Evolutionary conservation across 1,284 basidiomycete species (phyloP).

Genomic region (Austroboletus novae-zelandiae): DNA sequence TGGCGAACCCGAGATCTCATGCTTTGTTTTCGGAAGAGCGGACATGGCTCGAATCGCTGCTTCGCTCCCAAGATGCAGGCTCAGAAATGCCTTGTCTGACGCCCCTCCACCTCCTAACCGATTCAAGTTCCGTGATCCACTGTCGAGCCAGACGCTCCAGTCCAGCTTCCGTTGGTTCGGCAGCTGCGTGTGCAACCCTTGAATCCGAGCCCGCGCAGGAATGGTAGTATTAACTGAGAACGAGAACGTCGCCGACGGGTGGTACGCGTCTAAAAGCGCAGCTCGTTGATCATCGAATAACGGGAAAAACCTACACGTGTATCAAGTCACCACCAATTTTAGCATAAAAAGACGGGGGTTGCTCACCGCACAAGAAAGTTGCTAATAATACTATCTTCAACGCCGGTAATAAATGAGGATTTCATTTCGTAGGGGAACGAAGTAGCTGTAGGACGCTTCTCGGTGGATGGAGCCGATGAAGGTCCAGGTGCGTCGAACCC

Average conservation of each 20-base stretch:
- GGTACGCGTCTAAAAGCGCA: conserved; percentile 73
- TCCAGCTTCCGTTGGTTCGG: conserved; percentile 81
- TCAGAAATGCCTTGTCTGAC: conserved; percentile 62
- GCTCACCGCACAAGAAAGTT: conserved; percentile 76
- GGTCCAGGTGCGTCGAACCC: conserved; percentile 63
- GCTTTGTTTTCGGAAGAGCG: conserved; percentile 75
- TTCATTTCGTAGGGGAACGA: conserved; percentile 75
- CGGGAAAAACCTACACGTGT: conserved; percentile 69
- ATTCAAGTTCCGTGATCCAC: conserved; percentile 72
- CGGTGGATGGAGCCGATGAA: conserved; percentile 38
- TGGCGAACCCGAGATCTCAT: conserved; percentile 69
- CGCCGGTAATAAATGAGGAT: conserved; percentile 73
- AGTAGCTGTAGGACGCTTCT: conserved; percentile 48
- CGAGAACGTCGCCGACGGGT: conserved; percentile 85
- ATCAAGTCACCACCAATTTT: conserved; percentile 8
- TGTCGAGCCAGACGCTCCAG: conserved; percentile 69
- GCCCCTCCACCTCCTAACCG: conserved; percentile 51
- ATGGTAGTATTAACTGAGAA: conserved; percentile 81
- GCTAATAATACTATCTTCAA: conserved; percentile 64
- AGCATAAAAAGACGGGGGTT: background rate
- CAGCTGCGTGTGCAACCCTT: conserved; percentile 62
- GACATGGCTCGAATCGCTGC: conserved; percentile 61
- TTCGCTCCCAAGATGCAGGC: conserved; percentile 73
- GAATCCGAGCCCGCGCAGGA: conserved; percentile 67
- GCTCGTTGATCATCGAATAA: conserved; percentile 78